Conservation (phyloP, 2,329 filamentous ascomycete species). For the Penicillium sp. region DNA sequence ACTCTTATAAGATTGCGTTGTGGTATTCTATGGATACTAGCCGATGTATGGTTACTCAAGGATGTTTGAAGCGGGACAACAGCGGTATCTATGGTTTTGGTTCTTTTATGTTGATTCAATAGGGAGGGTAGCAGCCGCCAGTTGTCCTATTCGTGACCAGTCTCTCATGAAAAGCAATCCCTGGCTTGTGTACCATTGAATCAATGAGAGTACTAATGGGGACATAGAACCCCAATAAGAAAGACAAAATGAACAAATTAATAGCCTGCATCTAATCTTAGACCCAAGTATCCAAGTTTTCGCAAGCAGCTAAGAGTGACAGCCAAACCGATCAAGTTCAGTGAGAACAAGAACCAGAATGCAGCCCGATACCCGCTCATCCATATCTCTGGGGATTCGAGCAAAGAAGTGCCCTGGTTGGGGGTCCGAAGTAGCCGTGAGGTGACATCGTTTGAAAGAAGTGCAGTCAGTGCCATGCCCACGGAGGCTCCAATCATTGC, state of each 20-base stretch:
- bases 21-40: conserved; percentile 1
- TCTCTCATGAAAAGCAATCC: neutral
- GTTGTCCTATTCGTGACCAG: neutral
- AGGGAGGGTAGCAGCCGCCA: neutral
- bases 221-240: neutral
- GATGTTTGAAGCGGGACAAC: neutral
- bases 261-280: neutral
- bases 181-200: neutral
- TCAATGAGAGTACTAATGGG: neutral
- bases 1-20: neutral
- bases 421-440: neutral
- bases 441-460: conserved; percentile 3
- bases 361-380: conserved; percentile 6
- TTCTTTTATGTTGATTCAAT: neutral
- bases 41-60: conserved; percentile 11
- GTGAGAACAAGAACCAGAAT: conserved; percentile 4
- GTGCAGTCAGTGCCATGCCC: neutral
- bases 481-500: conserved; percentile 7
- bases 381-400: neutral
- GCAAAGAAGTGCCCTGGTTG: neutral
- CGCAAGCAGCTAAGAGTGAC: neutral
- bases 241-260: neutral
- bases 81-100: neutral
- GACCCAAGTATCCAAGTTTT: conserved; percentile 2
- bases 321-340: neutral